Evolutionary conservation across 352 stramenopile species (phyloP), one percentile per base, ranked within the genome.

Genomic region (Blastocystis sp.): DNA sequence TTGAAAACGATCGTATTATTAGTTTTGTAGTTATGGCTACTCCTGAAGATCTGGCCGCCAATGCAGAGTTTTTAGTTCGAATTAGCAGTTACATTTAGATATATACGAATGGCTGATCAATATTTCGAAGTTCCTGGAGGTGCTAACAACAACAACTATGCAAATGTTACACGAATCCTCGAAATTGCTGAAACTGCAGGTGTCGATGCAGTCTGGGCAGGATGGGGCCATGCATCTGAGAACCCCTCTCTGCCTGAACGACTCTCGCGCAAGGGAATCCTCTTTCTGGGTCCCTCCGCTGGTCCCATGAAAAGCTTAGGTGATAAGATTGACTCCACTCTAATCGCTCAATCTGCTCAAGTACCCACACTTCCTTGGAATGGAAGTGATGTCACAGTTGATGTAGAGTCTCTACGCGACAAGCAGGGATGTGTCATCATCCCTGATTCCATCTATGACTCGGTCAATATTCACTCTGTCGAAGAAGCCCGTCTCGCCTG

Each of bases 141-240:
- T 73, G 96, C 96, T 69, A 99, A 99, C 94, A 99, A 99, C 93
- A 98, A 99, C 95, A 99, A 99, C 93, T 99, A 99, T 92, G 97
- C 97, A 90, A 99, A 99, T 92, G 97, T 99, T 19, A 94, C 94
- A 57, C 93, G 98, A 35, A 99, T 99, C 91, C 95, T 99, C 30
- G 95, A 98, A 78, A 92, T 95, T 89, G 90, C 90, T 17, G 66
- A 92, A 84, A 30, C 53, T 27, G 69, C 59, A 30, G 42, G 66
- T 33, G 90, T 90, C 3, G 90, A 92, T 48, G 90, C 90, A 17
- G 90, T 92, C 48, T 92, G 90, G 90, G 90, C 90, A 5, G 90
- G 97, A 60, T 99, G 97, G 97, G 97, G 97, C 90, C 97, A 99
- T 92, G 97, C 97, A 24, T 97, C 93, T 77, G 98, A 99, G 92